Percentiles rank a stretch among this genome's conserved stretches.
These are phyloP conservation scores for Zymoseptoria pseudotritici DNA, from an alignment of 2,329 filamentous ascomycete genomes.

Conservation along the genomic window DNA sequence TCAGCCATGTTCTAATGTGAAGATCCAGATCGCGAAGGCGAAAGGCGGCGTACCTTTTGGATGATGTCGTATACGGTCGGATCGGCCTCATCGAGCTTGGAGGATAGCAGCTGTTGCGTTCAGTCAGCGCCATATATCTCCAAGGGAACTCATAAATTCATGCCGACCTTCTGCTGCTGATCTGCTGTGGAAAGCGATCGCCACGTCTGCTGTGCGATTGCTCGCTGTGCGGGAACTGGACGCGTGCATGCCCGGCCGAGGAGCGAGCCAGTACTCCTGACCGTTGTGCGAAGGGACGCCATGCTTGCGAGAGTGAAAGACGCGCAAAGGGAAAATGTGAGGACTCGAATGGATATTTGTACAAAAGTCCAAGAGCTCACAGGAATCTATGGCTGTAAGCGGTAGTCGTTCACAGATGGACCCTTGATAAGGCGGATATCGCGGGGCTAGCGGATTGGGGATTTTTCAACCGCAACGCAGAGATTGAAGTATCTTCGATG, in stretches of 20 bases:
- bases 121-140: no score
- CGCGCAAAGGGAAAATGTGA: background rate
- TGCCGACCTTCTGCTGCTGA: slow-evolving; percentile 40
- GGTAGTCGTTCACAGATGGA: background rate
- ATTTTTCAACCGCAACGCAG: background rate
- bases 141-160: background rate
- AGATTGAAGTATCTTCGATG: no score
- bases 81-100: slow-evolving; percentile 75
- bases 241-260: slow-evolving; percentile 26
- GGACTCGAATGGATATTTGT: background rate
- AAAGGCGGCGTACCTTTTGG: slow-evolving; percentile 59
- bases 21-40: background rate
- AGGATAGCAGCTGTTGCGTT: slow-evolving; percentile 61
- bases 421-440: background rate
- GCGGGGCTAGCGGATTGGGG: background rate
- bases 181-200: slow-evolving; percentile 37
- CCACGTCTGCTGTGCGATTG: slow-evolving; percentile 30
- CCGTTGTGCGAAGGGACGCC: slow-evolving; percentile 35
- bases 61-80: slow-evolving; percentile 82
- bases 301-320: slow-evolving; percentile 23
- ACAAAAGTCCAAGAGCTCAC: background rate
- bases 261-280: slow-evolving; percentile 34
- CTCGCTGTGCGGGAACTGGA: slow-evolving; percentile 20
- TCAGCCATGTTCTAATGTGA: slow-evolving; percentile 3
- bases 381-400: background rate